These are phyloP conservation scores for Vanrija sp. DNA, from an alignment of 1,284 basidiomycete genomes.

Conservation along the genomic window DNA sequence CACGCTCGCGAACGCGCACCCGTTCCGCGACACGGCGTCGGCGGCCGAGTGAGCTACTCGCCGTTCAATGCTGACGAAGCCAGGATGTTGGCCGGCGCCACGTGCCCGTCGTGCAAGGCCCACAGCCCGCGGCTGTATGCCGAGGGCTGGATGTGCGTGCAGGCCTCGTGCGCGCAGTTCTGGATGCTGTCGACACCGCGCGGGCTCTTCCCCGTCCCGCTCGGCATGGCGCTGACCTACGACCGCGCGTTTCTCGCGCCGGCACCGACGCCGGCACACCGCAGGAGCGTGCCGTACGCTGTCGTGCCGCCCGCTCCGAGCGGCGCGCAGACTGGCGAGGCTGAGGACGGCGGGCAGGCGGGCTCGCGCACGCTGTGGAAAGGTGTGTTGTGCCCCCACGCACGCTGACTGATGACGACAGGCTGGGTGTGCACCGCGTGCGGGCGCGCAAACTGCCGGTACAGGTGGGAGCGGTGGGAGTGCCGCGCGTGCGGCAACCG, in stretches of 20 bases:
- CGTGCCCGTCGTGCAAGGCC: constrained; percentile 18
- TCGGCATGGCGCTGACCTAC: constrained; percentile 27
- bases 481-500: constrained; percentile 12
- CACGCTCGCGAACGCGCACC: too few relatives aligned
- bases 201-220: constrained; percentile 29
- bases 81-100: background rate
- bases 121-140: constrained; percentile 24
- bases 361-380: constrained; percentile 26
- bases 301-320: constrained; percentile 25
- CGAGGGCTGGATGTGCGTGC: constrained; percentile 39
- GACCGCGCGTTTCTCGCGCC: constrained; percentile 19
- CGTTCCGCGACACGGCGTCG: background rate
- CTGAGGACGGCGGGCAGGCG: constrained; percentile 5
- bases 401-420: constrained; percentile 9
- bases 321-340: background rate
- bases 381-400: constrained; percentile 15
- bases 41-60: background rate
- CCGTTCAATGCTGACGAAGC: background rate
- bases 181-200: constrained; percentile 30
- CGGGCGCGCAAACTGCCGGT: constrained; percentile 42
- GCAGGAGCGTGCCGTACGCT: constrained; percentile 19
- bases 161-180: constrained; percentile 26
- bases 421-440: constrained; percentile 40
- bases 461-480: constrained; percentile 40
- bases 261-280: constrained; percentile 8